Evolutionary conservation across 192 early-diverging fungal species (phyloP), one percentile per base, ranked within the genome.

Genomic region (Coemansia sp.): DNA sequence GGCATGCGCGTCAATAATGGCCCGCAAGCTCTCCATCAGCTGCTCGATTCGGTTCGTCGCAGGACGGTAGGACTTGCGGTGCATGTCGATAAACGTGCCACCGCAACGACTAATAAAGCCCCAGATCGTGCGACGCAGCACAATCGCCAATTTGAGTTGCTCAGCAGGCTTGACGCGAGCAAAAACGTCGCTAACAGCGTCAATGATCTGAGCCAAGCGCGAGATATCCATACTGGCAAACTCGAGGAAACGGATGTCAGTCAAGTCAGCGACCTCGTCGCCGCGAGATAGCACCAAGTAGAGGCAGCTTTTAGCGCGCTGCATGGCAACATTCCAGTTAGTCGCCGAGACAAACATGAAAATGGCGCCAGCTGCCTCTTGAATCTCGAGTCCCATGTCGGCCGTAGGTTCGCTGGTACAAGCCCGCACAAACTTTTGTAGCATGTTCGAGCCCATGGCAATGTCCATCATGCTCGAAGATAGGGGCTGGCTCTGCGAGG

Each of bases 91-190:
- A 74, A 94, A 98, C 61, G 96, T 94, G 8, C 85, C 77, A 0
- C 93, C 90, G 70, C 93, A 96, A 11, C 89, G 86, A 62, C 93
- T 89, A 39, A 98, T 95, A 89, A 94, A 98, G 76, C 91, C 90
- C 95, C 94, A 97, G 66, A 98, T 93, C 5, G 88, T 88, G 29
- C 90, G 89, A 21, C 94, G 88, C 60, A 96, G 83, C 14, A 91
- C 86, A 10, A 90, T 84, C 0, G 93, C 90, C 69, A 91, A 79
- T n/a, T 89, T 80, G 15, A 90, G 85, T 63, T 95, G 95, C 5
- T 91, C 89, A 4, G 86, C 76, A 8, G 86, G 80, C 65, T 90
- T 91, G 61, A 94, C 82, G n/a, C 82, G 77, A 21, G 70, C 42
- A 37, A 86, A 84, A 17, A 75, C 74, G 4, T 80, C 78, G 53